Evolutionary conservation across 2,329 filamentous ascomycete genomes (phyloP).

Genomic region (Myrmaecium sp.): DNA sequence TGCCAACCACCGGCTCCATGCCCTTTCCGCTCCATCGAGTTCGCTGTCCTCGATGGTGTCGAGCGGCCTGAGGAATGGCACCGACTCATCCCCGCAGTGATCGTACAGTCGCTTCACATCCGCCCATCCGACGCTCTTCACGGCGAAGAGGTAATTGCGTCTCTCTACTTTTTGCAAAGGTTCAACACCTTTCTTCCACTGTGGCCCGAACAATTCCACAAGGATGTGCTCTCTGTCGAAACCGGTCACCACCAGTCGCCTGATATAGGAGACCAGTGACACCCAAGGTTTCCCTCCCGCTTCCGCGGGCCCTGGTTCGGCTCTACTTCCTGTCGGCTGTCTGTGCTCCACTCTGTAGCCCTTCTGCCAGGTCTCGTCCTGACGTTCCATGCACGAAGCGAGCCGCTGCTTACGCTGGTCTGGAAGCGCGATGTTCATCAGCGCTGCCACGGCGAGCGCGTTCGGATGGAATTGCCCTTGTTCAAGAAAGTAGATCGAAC

Average conservation of each 20-base stretch:
- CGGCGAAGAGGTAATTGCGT: constrained; percentile 86
- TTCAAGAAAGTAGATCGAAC: constrained; percentile 80
- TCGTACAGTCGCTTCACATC: constrained; percentile 84
- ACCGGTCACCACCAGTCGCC: constrained; percentile 76
- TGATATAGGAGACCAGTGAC: constrained; percentile 74
- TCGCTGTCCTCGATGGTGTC: constrained; percentile 60
- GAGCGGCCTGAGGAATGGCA: constrained; percentile 78
- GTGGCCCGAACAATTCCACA: constrained; percentile 91
- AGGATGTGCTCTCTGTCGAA: constrained; percentile 78
- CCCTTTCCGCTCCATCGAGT: constrained; percentile 63
- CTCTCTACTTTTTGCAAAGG: constrained; percentile 76
- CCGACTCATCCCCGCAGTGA: constrained; percentile 61
- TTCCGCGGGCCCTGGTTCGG: constrained; percentile 20
- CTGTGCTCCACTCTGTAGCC: constrained; percentile 13
- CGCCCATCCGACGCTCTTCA: constrained; percentile 82
- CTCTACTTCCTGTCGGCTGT: constrained; percentile 21
- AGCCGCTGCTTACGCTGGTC: constrained; percentile 51
- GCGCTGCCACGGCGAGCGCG: constrained; percentile 76
- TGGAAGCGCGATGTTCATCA: constrained; percentile 81
- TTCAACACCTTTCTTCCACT: constrained; percentile 68
- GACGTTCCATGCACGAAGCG: constrained; percentile 18
- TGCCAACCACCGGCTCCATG: constrained; percentile 87
- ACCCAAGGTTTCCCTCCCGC: constrained; percentile 29
- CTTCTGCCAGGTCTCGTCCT: constrained; percentile 11
- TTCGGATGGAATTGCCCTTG: constrained; percentile 68